phyloP scores from a whole-genome alignment of 305 asterid species.

The Solanum chacoense region DNA sequence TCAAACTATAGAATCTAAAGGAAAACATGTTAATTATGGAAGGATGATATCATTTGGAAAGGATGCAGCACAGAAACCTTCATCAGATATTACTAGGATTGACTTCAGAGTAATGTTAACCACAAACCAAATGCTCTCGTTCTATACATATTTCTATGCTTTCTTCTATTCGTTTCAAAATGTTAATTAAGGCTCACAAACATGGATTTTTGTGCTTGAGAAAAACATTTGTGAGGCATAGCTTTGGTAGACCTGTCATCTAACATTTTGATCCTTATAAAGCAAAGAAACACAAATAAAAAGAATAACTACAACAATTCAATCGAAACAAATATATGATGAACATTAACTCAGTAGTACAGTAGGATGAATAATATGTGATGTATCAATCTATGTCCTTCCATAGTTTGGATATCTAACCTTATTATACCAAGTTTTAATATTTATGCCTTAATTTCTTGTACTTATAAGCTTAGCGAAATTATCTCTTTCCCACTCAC shows the following conservation, averaged over 20 bases:
- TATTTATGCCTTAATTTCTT: neutral
- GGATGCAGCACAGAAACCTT: constrained; percentile 40
- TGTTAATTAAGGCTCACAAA: neutral
- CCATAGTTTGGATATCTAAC: neutral
- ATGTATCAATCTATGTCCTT: neutral
- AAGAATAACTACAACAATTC: neutral
- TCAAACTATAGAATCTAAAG: constrained; percentile 20
- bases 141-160: neutral
- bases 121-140: neutral
- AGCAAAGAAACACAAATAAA: neutral
- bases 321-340: neutral
- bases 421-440: neutral
- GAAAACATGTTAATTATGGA: constrained; percentile 43
- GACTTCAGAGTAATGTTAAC: constrained; percentile 65
- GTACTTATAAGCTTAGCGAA: neutral
- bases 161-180: neutral
- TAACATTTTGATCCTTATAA: neutral
- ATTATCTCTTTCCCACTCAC: neutral
- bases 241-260: neutral
- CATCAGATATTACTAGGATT: constrained; percentile 62
- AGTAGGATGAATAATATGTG: neutral
- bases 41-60: constrained; percentile 76
- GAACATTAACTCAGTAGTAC: neutral
- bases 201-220: neutral
- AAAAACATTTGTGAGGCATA: neutral